Base-by-base conservation (phyloP, 352 stramenopile genomes). In the Pythium aphanidermatum region DNA sequence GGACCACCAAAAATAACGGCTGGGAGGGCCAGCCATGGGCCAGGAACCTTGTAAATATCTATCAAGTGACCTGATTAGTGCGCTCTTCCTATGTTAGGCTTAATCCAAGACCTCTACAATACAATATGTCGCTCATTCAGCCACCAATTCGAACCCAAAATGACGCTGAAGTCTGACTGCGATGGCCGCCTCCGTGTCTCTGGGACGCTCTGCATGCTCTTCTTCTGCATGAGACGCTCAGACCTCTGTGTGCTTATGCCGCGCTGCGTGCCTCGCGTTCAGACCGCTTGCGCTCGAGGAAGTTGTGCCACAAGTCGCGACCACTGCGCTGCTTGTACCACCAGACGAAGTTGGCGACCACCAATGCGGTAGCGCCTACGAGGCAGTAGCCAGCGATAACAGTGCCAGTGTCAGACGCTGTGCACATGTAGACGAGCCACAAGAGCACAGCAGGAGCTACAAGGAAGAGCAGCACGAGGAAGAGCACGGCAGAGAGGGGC, bases 381-480 rank as follows among this genome's bases (percentile, higher is more conserved):
- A 58, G 13, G 16, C 42, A 21, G 17, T 42, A 49, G 12, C 40
- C 48, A 5, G 55, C 31, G 4, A 46, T 38, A 2, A 50, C 13
- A 1, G 33, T 40, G 19, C 23, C 35, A 5, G 51, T 30, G 19
- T 14, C 29, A 7, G 19, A 16, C 19, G 48, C 50, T 13, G 49
- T 44, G 37, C 39, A 64, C 40, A 64, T 42, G 46, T 52, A 59
- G 20, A 49, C 50, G 17, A 64, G 23, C 6, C 35, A 49, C 2
- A 64, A 20, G 6, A 51, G 16, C 2, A 51, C 26, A 7, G 4
- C 34, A 12, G 51, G 55, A 14, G 34, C 8, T 16, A 64, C 28
- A 7, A 46, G 1, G 30, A 60, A 64, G 13, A 56, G 33, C 31
- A 39, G 17, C 26, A 55, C 16, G 11, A 58, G 17, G 34, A 63